These are phyloP conservation scores for Cytospora mali DNA, from an alignment of 2,329 filamentous ascomycete genomes.

Conservation along the genomic window DNA sequence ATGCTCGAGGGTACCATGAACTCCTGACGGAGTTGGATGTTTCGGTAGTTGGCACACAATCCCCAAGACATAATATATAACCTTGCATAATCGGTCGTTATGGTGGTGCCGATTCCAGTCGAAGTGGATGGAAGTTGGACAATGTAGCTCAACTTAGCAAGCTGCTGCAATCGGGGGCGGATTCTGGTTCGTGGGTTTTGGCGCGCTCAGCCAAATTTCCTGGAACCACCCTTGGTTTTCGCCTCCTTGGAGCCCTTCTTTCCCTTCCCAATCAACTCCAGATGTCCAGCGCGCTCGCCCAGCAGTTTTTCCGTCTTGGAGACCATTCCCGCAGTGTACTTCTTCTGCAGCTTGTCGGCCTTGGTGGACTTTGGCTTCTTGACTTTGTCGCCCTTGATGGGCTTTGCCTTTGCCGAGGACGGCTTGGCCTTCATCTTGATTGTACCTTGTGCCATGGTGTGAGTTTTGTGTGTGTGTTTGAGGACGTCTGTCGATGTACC, in stretches of 20 bases:
- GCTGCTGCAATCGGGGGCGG: not conserved
- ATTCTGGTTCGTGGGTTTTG: not conserved
- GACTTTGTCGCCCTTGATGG: conserved; percentile 45
- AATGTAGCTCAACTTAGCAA: not conserved
- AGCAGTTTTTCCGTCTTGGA: conserved; percentile 60
- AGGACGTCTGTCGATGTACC: not conserved
- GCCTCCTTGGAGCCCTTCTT: conserved; percentile 47
- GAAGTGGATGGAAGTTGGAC: not conserved
- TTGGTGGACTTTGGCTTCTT: conserved; percentile 42
- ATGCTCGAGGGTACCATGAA: not conserved
- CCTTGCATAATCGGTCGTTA: not conserved
- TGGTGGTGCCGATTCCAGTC: not conserved
- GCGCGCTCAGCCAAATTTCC: conserved; percentile 55
- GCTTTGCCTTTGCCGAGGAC: conserved; percentile 48
- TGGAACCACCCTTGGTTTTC: conserved; percentile 50
- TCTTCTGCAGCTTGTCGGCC: conserved; percentile 57
- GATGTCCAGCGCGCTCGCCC: conserved; percentile 60
- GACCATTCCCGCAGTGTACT: conserved; percentile 57
- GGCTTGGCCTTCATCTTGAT: conserved; percentile 51
- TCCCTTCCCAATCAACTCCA: conserved; percentile 61
- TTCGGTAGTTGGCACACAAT: not conserved
- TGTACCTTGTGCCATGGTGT: conserved; percentile 56
- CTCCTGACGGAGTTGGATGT: not conserved
- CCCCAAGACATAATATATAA: not conserved
- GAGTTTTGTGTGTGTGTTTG: not conserved